These are phyloP conservation scores for Lotus japonicus DNA, from an alignment of 306 rosid species.

Conservation along the genomic window DNA sequence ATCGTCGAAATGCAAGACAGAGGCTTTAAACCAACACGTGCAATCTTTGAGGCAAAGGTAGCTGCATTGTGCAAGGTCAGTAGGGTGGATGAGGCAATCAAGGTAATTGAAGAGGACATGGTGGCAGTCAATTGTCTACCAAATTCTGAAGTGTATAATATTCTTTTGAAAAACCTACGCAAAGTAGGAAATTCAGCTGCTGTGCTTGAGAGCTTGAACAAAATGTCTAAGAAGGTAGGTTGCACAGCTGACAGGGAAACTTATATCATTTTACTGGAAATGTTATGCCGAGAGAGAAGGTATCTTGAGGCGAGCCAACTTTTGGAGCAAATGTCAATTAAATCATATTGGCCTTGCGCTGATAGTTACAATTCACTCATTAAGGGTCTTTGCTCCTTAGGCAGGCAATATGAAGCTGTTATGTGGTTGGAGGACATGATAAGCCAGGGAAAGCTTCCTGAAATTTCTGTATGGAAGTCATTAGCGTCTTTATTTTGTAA, in stretches of 20 bases:
- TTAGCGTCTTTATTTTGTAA: constrained; percentile 32
- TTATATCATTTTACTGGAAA: constrained; percentile 31
- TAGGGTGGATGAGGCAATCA: constrained; percentile 33
- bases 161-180: constrained; percentile 28
- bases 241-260: constrained; percentile 28
- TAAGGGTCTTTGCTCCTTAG: constrained; percentile 40
- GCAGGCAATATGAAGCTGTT: constrained; percentile 46
- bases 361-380: constrained; percentile 35
- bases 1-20: constrained; percentile 33
- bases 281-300: constrained; percentile 34
- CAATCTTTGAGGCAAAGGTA: constrained; percentile 45
- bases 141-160: constrained; percentile 26
- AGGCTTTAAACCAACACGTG: constrained; percentile 35
- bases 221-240: constrained; percentile 35
- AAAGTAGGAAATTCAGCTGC: constrained; percentile 13
- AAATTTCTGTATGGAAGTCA: constrained; percentile 33
- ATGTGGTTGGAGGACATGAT: constrained; percentile 56
- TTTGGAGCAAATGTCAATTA: constrained; percentile 45
- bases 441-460: constrained; percentile 47
- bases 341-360: constrained; percentile 42
- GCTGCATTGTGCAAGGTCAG: constrained; percentile 33
- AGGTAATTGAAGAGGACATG: constrained; percentile 46
- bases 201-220: constrained; percentile 36
- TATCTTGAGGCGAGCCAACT: constrained; percentile 42
- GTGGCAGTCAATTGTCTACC: constrained; percentile 34